These are phyloP conservation scores for Papiliotrema terrestris DNA, from an alignment of 1,284 basidiomycete genomes.

Conservation along the genomic window DNA sequence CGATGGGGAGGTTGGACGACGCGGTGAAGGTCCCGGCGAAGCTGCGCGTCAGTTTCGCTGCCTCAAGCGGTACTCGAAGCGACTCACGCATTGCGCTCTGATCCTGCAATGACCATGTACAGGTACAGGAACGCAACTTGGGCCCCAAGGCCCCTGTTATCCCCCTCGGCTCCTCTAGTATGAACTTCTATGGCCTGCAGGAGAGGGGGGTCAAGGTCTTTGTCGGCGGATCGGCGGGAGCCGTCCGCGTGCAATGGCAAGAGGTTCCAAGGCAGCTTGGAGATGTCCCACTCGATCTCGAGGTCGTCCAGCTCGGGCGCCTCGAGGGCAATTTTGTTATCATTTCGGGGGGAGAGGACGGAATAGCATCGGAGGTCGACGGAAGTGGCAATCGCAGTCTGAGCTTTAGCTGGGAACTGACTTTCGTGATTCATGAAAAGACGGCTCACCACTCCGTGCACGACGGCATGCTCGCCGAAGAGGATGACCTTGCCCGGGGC, in stretches of 20 bases:
- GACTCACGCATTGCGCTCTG: slow-evolving; percentile 58
- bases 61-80: background rate
- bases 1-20: slow-evolving; percentile 93
- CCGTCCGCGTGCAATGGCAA: slow-evolving; percentile 56
- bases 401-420: background rate
- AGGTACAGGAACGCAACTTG: slow-evolving; percentile 87
- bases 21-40: slow-evolving; percentile 65
- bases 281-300: slow-evolving; percentile 74
- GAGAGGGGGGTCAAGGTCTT: slow-evolving; percentile 65
- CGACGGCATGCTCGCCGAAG: slow-evolving; percentile 98
- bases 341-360: slow-evolving; percentile 68
- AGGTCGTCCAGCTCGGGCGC: slow-evolving; percentile 75
- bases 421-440: background rate
- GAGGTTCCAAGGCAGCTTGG: slow-evolving; percentile 79
- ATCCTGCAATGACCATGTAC: slow-evolving; percentile 72
- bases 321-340: slow-evolving; percentile 70
- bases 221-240: slow-evolving; percentile 53
- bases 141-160: slow-evolving; percentile 56
- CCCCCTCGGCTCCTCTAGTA: slow-evolving; percentile 21
- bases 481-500: slow-evolving; percentile 98
- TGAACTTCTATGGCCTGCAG: slow-evolving; percentile 61
- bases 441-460: slow-evolving; percentile 83
- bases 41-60: slow-evolving; percentile 13
- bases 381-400: slow-evolving; percentile 93
- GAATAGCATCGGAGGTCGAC: slow-evolving; percentile 95